Percentiles rank a stretch among this genome's conserved stretches.
Evolutionary conservation across 2,329 filamentous ascomycete species (phyloP).

Genomic region (Fusarium hostae): DNA sequence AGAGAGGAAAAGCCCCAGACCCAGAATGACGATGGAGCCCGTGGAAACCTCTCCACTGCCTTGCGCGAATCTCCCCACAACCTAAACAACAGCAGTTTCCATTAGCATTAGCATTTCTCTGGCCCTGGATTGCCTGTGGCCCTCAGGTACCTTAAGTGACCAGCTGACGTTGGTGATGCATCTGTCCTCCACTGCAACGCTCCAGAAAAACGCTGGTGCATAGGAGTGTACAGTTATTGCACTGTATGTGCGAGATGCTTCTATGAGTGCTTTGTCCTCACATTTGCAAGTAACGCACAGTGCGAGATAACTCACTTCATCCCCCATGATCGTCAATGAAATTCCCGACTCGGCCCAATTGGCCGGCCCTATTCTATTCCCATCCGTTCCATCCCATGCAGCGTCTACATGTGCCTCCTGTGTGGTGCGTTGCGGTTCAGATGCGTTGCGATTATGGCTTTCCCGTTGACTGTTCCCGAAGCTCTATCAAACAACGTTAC

Average conservation of each 20-base stretch:
- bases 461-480: conserved; percentile 14
- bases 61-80: conserved; percentile 37
- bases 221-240: conserved; percentile 4
- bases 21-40: conserved; percentile 28
- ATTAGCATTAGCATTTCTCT: conserved; percentile 26
- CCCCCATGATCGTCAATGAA: conserved; percentile 13
- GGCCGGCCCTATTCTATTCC: conserved; percentile 41
- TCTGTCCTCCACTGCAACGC: conserved; percentile 23
- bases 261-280: conserved; percentile 8
- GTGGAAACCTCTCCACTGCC: conserved; percentile 26
- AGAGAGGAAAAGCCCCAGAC: conserved; percentile 7
- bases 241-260: background rate
- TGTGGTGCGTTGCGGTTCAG: background rate
- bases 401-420: conserved; percentile 5
- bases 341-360: conserved; percentile 43
- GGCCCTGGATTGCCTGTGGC: conserved; percentile 14
- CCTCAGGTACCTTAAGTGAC: conserved; percentile 27
- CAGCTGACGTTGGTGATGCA: conserved; percentile 37
- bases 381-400: conserved; percentile 21
- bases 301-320: conserved; percentile 15
- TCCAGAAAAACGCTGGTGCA: conserved; percentile 17
- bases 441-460: conserved; percentile 14
- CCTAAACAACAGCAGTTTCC: conserved; percentile 28
- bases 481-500: conserved; percentile 27
- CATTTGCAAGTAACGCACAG: conserved; percentile 23